Conservation (phyloP, 768 basidiomycete genomes). For the Boletus sp. region DNA sequence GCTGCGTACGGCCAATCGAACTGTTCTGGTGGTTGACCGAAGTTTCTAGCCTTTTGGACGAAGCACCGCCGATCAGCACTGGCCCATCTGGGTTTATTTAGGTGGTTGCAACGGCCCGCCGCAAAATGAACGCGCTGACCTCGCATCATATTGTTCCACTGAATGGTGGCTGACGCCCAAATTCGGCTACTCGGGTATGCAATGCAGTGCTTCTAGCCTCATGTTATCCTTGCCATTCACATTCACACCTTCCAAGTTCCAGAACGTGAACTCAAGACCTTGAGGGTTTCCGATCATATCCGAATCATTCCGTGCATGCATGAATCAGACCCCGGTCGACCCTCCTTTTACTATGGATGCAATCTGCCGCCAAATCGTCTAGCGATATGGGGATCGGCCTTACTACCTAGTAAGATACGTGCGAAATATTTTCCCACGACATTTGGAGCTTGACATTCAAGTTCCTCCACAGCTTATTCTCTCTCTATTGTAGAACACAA, state of each 20-base stretch:
- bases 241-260: constrained; percentile 21
- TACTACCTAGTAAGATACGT: constrained; percentile 2
- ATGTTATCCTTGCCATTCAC: constrained; percentile 28
- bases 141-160: constrained; percentile 12
- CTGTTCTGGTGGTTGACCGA: constrained; percentile 5
- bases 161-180: constrained; percentile 17
- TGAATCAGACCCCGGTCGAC: constrained; percentile 17
- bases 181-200: constrained; percentile 13
- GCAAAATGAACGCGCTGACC: constrained; percentile 14
- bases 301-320: constrained; percentile 12
- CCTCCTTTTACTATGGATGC: not conserved
- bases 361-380: not conserved
- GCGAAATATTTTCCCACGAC: not conserved
- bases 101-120: constrained; percentile 12
- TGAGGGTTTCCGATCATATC: constrained; percentile 22
- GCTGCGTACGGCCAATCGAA: constrained; percentile 9
- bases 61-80: constrained; percentile 3
- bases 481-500: not conserved
- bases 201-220: constrained; percentile 29
- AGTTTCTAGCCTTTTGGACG: constrained; percentile 10
- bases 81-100: constrained; percentile 14
- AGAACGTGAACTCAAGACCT: constrained; percentile 19
- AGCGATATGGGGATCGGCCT: not conserved
- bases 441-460: not conserved
- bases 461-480: not conserved